Evolutionary conservation across 768 basidiomycete genomes (phyloP), one percentile per base, ranked within the genome.

Genomic region (Krasilnikovozyma curviuscula): DNA sequence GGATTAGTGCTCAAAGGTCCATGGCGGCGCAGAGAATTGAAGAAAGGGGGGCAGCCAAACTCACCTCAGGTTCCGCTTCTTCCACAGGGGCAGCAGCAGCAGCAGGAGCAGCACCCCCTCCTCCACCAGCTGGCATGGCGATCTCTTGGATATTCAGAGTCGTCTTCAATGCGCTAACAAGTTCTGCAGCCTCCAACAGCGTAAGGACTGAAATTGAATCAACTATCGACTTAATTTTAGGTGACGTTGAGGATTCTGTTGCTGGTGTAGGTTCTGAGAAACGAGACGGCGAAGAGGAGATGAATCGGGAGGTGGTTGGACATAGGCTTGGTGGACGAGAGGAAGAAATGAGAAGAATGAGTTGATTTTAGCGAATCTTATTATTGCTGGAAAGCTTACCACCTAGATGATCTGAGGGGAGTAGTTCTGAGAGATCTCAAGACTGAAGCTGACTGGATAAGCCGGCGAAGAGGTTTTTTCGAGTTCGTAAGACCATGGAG

Each of bases 181-280:
- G 74, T 70, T 97, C 91, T 12, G 91, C 81, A 6, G 91, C 91
- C 64, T 97, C 89, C 50, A 98, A 69, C 47, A 97, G 71, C 18
- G 88, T 84, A 56, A 97, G 66, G 19, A 71, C 67, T 5, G 86
- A 83, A 56, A 98, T 95, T 63, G 85, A 80, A 62, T 97, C 85
- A 24, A 98, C 93, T 59, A 98, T 80, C 51, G 75, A 74, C 41
- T 68, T 69, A 55, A 98, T 72, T 57, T 71, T 75, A 19, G 83
- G 74, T 62, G 86, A n/a, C n/a, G n/a, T n/a, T n/a, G n/a, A 76
- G 21, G 67, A 10, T 3, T 28, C 7, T 8, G 48, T 12, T 5
- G 45, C 45, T n/a, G 50, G 10, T 13, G 53, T 25, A 40, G 52
- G 29, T 12, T 29, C 29, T 16, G 49, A 34, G 2, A 48, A 21